Base-by-base conservation (phyloP, 31 red algal species). In the Endocladia muricata region DNA sequence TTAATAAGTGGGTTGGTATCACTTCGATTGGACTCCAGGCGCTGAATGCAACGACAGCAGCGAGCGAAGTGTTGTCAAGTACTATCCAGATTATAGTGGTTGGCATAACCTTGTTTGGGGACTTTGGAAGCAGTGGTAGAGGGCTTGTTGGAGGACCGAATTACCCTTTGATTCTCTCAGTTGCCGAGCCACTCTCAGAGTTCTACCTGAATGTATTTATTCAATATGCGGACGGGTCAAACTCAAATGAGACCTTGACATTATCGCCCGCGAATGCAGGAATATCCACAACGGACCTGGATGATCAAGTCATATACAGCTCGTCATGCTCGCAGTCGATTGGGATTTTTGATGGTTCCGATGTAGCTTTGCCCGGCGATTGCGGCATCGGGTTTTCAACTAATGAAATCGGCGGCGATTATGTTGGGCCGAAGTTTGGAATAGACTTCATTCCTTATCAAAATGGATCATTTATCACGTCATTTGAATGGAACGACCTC, bases 321-420 rank as follows among this genome's bases (percentile, higher is more conserved):
- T 4, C 25, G 15, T 55, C 37, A 2, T 89, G 85, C 41, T 29
- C 47, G 28, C 57, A 56, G 37, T 55, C 67, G 47, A 56, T 58
- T 28, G 82, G 82, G 21, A 63, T 39, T 30, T 89, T 49, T 44
- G 69, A 79, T 59, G 85, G 66, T n/a, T 60, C 66, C 31, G 74
- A 71, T 28, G 74, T 89, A 23, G 23, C 31, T 21, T 59, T 89
- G 22, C 9, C 75, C 17, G 29, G 32, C 3, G 38, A 33, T 37
- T 89, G 85, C 60, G 76, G 75, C 22, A 51, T 81, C 25, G 76
- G 76, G 13, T 89, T 89, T 54, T 47, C 74, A 5, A 48, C 56
- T 1, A 65, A 81, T 57, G 67, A 73, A 37, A n/a, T 55, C 21
- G 81, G 66, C 4, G 79, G 79, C 17, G 52, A 44, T 7, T 83